Evolutionary conservation across 164 flowering plant species (phyloP), one percentile per base, ranked within the genome.

Genomic region (Cinnamomum chago): DNA sequence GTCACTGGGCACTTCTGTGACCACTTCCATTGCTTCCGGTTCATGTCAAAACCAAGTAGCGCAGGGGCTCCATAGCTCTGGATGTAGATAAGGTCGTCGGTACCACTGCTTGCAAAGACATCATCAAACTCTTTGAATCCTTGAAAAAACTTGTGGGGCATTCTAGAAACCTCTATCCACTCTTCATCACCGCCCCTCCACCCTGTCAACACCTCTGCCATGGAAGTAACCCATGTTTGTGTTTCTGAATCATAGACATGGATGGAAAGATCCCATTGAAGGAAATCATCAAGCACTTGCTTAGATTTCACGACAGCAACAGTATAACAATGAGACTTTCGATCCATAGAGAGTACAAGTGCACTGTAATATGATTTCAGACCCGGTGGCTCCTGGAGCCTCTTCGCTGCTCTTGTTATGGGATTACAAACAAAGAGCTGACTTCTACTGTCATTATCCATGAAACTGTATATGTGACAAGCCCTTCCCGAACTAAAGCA

Each of bases 71-170:
- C 98, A 74, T 91, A 94, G 77, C 97, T 92, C 79, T 94, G 98
- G 52, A 94, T 89, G 84, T 92, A 94, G 24, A 94, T 81, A 22
- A 94, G 82, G 73, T 92, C 88, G 72, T 85, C 87, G 0, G 84
- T 86, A 0, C 98, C 97, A 25, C 95, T 85, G 82, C 97, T 91
- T 0, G 93, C 90, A 81, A 94, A 94, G 52, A 94, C 97, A 79
- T 94, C 97, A 80, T 94, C 98, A 10, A 91, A 80, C 84, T 94
- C 98, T 24, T 97, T 97, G 80, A 94, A 94, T 24, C 98, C 98
- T 84, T 94, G 97, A 81, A 94, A 91, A 65, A 70, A 84, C 77
- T 85, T 92, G 66, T 90, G 97, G 15, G 98, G 98, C 98, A 94
- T 92, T 11, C 90, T 83, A 10, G 89, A 82, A 70, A 92, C 79